Evolutionary conservation across 2,329 filamentous ascomycete species (phyloP), one percentile per base, ranked within the genome.

Genomic region (Aureobasidium leucospermi): DNA sequence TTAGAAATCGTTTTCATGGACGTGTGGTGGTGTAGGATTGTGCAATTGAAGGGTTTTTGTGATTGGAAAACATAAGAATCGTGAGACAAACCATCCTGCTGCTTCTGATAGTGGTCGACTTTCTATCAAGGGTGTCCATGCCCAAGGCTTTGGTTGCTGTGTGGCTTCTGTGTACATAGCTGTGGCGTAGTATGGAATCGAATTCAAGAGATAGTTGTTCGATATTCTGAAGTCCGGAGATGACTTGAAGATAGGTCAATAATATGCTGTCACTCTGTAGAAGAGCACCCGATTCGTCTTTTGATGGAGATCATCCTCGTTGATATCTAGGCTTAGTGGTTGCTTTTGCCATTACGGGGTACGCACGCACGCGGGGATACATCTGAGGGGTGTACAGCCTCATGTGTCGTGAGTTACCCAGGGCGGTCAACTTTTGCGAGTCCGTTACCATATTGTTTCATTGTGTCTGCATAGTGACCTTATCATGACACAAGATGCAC

Each of bases 91-190:
- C 86, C 88, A 92, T 73, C 88, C 88, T 65, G 87, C 86, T 63
- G 80, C 79, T 63, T 83, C 80, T 46, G 87, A 90, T 32, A 92
- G 78, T n/a, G 82, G 76, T 57, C 80, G 77, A 4, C 85, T 89
- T 67, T 85, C 81, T 61, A 89, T 79, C 63, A 89, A 79, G 32
- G 89, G 88, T 19, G 89, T 92, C 69, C 85, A 77, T 63, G 84
- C 81, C 86, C 87, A 91, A 60, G 88, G 85, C 59, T 69, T 70
- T 13, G 59, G 51, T 51, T 55, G 49, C 7, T 60, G 47, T 19
- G 55, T 15, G 23, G 49, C 31, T 51, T 42, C 47, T 58, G 55
- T 29, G 43, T 31, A 41, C 55, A 58, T 58, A 41, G 11, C 41
- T n/a, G 15, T 39, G 52, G 41, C 31, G 38, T 56, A n/a, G 5